Base-by-base conservation (phyloP, 2,329 filamentous ascomycete species). In the Hymenoscyphus albidus region DNA sequence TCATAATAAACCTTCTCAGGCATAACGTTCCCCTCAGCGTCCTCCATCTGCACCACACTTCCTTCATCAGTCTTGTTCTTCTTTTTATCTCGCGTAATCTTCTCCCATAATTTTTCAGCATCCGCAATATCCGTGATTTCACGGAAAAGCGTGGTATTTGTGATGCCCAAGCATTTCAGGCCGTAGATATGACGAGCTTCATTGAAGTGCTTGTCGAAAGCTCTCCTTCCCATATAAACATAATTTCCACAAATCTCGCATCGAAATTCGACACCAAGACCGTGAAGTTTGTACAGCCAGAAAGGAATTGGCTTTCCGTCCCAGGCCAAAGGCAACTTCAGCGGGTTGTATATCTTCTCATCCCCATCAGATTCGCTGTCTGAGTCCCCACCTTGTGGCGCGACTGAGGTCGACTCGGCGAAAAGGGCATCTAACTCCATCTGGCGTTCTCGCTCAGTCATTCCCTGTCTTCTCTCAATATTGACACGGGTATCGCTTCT, bases 271-370 rank as follows among this genome's bases (percentile, higher is more conserved):
- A 97, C 93, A 9, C 95, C 95, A 32, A 99, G 81, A 1, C 95
- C 95, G 75, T 99, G 95, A 16, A 99, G 83, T 71, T 97, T 95
- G 82, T 98, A 99, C 16, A 99, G 84, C 95, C 95, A 99, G 81
- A 95, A 99, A 0, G 96, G 95, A 72, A 99, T 99, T 0, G 96
- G 95, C 76, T 99, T 99, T 71, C 96, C 95, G 71, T 99, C 95
- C 96, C 96, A 99, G 2, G 92, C 94, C 7, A 99, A 83, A 0
- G 95, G 95, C 1, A 99, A 83, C 76, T 99, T 99, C 70, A 99
- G 84, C 0, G 95, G 95, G 76, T 99, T 99, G 82, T 98, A 97
- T 65, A 98, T 91, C 75, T 88, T 93, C 69, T 97, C 93, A 48
- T 88, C 90, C 14, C 92, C 88, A 2, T 88, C 86, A 0, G 89